These are phyloP conservation scores for Vaccinium darrowii DNA, from an alignment of 148 eudicot genomes.

Conservation along the genomic window DNA sequence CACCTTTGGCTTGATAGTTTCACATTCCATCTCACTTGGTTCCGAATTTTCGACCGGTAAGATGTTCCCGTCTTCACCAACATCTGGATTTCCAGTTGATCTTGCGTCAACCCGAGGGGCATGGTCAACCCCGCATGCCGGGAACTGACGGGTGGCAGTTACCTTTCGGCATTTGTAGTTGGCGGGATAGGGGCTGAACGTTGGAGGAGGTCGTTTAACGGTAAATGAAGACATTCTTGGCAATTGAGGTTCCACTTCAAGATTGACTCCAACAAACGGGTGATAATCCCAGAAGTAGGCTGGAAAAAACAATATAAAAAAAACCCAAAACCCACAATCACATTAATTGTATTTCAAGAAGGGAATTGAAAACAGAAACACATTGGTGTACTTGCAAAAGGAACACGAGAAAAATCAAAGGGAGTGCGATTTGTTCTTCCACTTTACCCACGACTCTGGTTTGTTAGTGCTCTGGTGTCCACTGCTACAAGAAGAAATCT, in stretches of 20 bases:
- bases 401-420: too few species aligned
- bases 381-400: neutral
- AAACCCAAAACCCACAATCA: too few species aligned
- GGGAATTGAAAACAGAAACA: too few species aligned
- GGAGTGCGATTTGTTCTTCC: neutral
- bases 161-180: constrained; percentile 13
- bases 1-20: neutral
- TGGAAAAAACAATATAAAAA: neutral
- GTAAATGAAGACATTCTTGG: neutral
- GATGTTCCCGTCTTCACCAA: neutral
- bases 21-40: neutral
- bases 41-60: neutral
- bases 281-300: neutral
- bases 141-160: neutral
- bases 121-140: neutral
- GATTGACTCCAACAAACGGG: neutral
- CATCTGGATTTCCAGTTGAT: neutral
- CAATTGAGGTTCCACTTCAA: neutral
- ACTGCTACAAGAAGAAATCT: too few species aligned
- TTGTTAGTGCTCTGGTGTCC: too few species aligned
- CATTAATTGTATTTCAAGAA: neutral
- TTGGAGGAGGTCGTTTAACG: neutral
- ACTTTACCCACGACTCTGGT: neutral
- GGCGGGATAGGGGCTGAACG: neutral
- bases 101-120: neutral